Conservation (phyloP, 306 rosid genomes). For the Delonix regia region DNA sequence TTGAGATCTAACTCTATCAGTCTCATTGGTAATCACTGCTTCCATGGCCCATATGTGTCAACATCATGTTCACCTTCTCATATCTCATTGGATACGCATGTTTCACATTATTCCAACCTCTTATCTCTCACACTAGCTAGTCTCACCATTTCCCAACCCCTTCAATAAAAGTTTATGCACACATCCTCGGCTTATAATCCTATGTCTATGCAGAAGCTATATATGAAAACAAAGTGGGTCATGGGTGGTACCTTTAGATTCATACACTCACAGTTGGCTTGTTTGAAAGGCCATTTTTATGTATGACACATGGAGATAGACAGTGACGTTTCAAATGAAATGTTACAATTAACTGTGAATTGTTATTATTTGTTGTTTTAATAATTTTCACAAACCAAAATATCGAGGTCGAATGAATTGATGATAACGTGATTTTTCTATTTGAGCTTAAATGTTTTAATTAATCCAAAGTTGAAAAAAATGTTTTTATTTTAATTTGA, state of each 20-base stretch:
- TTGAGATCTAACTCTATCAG: constrained; percentile 44
- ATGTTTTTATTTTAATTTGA: not conserved
- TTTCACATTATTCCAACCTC: constrained; percentile 47
- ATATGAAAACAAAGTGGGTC: constrained; percentile 4
- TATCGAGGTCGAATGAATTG: not conserved
- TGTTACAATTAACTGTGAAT: not conserved
- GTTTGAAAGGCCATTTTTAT: constrained; percentile 29
- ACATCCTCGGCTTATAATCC: not conserved
- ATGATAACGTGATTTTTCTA: not conserved
- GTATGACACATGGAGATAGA: not conserved
- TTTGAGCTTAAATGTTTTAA: not conserved
- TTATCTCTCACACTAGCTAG: not conserved
- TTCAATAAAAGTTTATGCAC: constrained; percentile 48
- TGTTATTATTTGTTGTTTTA: not conserved
- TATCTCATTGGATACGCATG: constrained; percentile 74
- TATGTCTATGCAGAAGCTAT: not conserved
- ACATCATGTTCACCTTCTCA: constrained; percentile 52
- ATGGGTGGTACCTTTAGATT: not conserved
- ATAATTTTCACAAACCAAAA: not conserved
- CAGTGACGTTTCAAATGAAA: not conserved
- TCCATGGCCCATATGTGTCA: constrained; percentile 71
- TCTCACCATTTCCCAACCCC: constrained; percentile 6
- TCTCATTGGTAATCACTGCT: constrained; percentile 51
- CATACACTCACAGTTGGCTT: constrained; percentile 24
- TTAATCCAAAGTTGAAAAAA: not conserved